Base-by-base conservation (phyloP, 371 early-diverging fungal species). In the Chytridium lagenaria region DNA sequence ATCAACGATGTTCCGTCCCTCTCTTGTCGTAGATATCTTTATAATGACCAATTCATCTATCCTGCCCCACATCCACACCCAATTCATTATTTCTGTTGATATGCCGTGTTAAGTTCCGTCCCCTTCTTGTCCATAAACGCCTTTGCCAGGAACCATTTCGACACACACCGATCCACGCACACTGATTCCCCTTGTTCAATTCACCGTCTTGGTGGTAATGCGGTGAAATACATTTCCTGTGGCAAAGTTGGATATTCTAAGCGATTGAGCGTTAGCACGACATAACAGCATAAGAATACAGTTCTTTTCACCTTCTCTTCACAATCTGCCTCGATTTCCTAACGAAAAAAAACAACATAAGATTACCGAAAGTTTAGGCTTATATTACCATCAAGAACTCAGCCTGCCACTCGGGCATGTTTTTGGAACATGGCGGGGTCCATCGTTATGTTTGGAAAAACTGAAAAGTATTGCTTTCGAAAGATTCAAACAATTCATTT, bases 141-240 rank as follows among this genome's bases (percentile, higher is more conserved):
- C 28, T 66, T 66, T 19, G 66, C 10, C 23, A 44, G 10, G 28
- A 66, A 66, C 66, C 66, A 66, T 30, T 66, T 66, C 23, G 66
- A 66, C 36, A 93, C 95, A 74, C 96, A 95, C 23, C 97, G 92
- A 82, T 98, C 97, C 39, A 94, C 86, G 84, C 98, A 98, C 36
- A 95, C 95, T 16, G 93, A 90, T 84, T 98, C 97, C 97, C 98
- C 85, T 98, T 98, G 80, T 92, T 93, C 72, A 98, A 85, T 71
- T 95, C 95, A 33, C 87, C 91, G 74, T 96, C 95, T 63, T 83
- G 71, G 33, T 74, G 86, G 77, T 98, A 96, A 55, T 88, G 85
- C 64, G 86, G 83, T 26, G 92, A 89, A 55, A 98, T 92, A 83
- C 98, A 98, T 78, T 98, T 97, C 37, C 83, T 78, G 81, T 92